These are phyloP conservation scores for Nigrospora oryzae DNA, from an alignment of 2,329 filamentous ascomycete species.

Conservation along the genomic window DNA sequence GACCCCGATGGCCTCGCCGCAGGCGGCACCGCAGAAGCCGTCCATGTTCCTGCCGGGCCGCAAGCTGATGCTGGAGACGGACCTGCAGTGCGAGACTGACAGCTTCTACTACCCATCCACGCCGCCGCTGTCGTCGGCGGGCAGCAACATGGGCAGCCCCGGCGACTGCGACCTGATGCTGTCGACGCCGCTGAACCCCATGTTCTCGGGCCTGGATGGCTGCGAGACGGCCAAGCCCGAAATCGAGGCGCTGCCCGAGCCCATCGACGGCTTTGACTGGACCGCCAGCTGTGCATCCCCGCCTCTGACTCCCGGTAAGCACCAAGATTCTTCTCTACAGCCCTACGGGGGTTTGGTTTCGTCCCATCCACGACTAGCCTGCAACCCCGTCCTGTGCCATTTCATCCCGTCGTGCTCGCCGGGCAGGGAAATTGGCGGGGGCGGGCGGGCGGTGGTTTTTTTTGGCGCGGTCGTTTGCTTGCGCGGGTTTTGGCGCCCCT, in stretches of 20 bases:
- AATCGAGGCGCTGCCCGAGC: conserved; percentile 61
- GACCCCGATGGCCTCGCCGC: conserved; percentile 70
- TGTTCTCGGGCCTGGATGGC: conserved; percentile 65
- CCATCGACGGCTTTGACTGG: conserved; percentile 68
- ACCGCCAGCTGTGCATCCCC: conserved; percentile 63
- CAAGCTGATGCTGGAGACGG: conserved; percentile 64
- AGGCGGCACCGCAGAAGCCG: conserved; percentile 66
- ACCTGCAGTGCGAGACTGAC: conserved; percentile 51
- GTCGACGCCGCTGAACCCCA: conserved; percentile 74
- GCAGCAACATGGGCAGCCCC: conserved; percentile 81
- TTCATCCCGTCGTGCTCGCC: too few relatives aligned
- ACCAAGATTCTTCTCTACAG: conserved; percentile 1
- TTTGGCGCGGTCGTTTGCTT: too few relatives aligned
- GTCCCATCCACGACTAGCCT: too few relatives aligned
- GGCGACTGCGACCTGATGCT: conserved; percentile 62
- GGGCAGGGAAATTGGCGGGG: too few relatives aligned
- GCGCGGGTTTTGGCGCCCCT: too few relatives aligned
- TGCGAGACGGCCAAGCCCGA: conserved; percentile 64
- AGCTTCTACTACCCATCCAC: conserved; percentile 73
- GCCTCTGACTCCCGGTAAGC: conserved; percentile 85
- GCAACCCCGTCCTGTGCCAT: too few relatives aligned
- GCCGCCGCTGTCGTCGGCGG: conserved; percentile 76
- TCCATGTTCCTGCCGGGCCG: conserved; percentile 41
- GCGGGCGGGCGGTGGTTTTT: too few relatives aligned
- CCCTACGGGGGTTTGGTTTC: too few relatives aligned